These are phyloP conservation scores for Cercospora zeina DNA, from an alignment of 2,329 filamentous ascomycete genomes.

Conservation along the genomic window DNA sequence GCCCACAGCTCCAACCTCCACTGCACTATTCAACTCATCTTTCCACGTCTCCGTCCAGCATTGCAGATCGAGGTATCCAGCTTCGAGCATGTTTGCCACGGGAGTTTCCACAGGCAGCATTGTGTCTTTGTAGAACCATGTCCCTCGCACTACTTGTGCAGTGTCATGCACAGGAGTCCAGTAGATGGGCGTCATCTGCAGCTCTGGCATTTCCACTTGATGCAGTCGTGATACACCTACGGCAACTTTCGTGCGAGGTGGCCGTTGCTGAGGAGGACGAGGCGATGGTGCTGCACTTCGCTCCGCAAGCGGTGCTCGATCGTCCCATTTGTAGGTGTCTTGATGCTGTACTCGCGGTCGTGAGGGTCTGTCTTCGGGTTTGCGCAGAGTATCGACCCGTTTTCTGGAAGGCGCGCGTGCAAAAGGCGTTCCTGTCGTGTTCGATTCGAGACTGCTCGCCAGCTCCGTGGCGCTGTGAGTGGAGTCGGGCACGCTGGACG, in stretches of 20 bases:
- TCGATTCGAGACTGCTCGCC: constrained; percentile 25
- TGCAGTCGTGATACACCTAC: constrained; percentile 91
- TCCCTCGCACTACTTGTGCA: constrained; percentile 76
- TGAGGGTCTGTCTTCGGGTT: constrained; percentile 31
- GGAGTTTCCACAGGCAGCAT: constrained; percentile 85
- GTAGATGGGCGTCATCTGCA: constrained; percentile 92
- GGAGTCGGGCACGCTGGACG: neutral
- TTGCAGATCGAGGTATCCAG: constrained; percentile 81
- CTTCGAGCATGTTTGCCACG: constrained; percentile 88
- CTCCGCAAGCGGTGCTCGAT: constrained; percentile 40
- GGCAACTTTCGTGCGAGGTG: constrained; percentile 62
- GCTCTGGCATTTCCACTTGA: constrained; percentile 75
- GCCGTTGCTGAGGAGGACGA: constrained; percentile 37
- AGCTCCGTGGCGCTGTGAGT: constrained; percentile 22
- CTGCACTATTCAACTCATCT: constrained; percentile 84
- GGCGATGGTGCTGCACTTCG: constrained; percentile 34
- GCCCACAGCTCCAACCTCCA: constrained; percentile 83
- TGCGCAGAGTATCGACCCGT: constrained; percentile 33
- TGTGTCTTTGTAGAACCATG: constrained; percentile 96
- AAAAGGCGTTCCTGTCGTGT: constrained; percentile 53
- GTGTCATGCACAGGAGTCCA: constrained; percentile 94
- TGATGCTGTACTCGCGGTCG: constrained; percentile 39
- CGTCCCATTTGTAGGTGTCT: constrained; percentile 54
- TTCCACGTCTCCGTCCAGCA: constrained; percentile 85
- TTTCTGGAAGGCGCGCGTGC: constrained; percentile 51